These are phyloP conservation scores for Salix arbutifolia DNA, from an alignment of 345 rosid species.

Conservation along the genomic window DNA sequence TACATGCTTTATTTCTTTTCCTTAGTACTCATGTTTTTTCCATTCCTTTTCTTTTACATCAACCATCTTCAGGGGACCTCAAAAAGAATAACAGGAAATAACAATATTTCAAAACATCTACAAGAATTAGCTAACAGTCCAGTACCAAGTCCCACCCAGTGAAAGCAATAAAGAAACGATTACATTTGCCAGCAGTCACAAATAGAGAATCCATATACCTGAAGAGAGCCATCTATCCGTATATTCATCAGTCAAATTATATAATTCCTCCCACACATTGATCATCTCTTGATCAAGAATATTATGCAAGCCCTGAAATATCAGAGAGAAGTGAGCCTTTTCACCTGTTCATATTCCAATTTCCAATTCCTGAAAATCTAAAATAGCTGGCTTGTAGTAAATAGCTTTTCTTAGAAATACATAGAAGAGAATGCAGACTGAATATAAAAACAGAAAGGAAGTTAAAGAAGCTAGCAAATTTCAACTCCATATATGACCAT, in stretches of 20 bases:
- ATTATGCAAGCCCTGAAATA: constrained; percentile 60
- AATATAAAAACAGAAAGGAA: not conserved
- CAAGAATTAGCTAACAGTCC: not conserved
- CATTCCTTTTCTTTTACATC: not conserved
- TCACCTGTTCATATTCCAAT: not conserved
- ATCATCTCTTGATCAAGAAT: constrained; percentile 43
- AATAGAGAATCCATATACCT: constrained; percentile 31
- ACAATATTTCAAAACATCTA: not conserved
- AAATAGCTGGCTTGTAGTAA: not conserved
- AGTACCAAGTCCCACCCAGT: not conserved
- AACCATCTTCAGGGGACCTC: not conserved
- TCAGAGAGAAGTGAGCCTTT: constrained; percentile 12
- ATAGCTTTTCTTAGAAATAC: not conserved
- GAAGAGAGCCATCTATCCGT: constrained; percentile 87
- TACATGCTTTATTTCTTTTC: not conserved
- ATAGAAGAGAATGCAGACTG: not conserved
- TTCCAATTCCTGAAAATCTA: not conserved
- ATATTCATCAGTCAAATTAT: constrained; percentile 64
- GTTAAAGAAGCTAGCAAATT: not conserved
- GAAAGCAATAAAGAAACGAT: not conserved
- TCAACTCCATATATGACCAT: not conserved
- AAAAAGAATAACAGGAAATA: not conserved
- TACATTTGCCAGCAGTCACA: constrained; percentile 2
- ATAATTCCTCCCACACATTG: constrained; percentile 55
- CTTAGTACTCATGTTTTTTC: not conserved